Evolutionary conservation across 2,329 filamentous ascomycete genomes (phyloP), one percentile per base, ranked within the genome.

Genomic region (Neurospora sp.): DNA sequence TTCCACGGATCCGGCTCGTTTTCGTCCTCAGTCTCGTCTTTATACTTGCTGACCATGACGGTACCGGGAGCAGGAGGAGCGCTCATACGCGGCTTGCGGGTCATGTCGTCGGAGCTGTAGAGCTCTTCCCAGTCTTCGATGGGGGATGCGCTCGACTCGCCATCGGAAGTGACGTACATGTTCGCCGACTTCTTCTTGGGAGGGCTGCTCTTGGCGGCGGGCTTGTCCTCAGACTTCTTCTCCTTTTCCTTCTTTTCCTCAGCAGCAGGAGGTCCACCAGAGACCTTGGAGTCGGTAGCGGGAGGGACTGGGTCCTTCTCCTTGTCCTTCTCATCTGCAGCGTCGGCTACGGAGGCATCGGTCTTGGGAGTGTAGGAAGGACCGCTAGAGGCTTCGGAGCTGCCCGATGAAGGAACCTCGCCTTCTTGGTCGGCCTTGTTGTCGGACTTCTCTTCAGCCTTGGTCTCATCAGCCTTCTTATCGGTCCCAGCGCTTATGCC

Each of bases 1-100:
- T 89, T 89, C 88, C 88, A 90, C 1, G 86, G 85, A 33, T 86
- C 83, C 33, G 82, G 78, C 72, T 86, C 83, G 67, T 84, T 85
- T 69, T 88, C 86, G 72, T 87, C 85, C 10, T 87, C 85, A 0
- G 82, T 82, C 23, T 86, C 83, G 43, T 86, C 85, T 2, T 81
- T 79, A 6, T 81, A 80, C 4, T 76, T 70, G 43, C 70, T 72
- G 6, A 69, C 75, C 3, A 76, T 38, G 17, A 72, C 69, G 8
- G 68, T 66, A 66, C 69, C 71, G 36, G 77, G 73, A 0, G 80
- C 74, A 0, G 79, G 77, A 1, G 80, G 75, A 8, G 81, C 78
- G 2, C 79, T 76, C 57, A 81, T 76, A 17, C 83, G 81, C 4
- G 83, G 85, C 76, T 85, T 85, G 69, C 83, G 82, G 0, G 83